These are phyloP conservation scores for Aspergillus ostianus DNA, from an alignment of 495 filamentous ascomycete species.

Conservation along the genomic window DNA sequence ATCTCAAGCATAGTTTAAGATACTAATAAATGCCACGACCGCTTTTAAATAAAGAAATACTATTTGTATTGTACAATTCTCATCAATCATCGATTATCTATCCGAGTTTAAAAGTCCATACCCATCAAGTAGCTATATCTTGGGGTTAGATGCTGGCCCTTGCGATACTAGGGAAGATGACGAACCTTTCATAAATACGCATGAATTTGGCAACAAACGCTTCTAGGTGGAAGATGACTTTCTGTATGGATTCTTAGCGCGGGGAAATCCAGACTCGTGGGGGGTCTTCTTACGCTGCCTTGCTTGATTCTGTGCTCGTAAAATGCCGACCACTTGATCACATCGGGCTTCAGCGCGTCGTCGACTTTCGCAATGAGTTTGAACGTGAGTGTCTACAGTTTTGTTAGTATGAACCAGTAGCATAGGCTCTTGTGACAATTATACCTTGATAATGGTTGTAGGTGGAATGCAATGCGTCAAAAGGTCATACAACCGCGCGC, in stretches of 20 bases:
- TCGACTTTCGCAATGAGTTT: conserved; percentile 85
- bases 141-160: conserved; percentile 19
- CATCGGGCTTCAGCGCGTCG: conserved; percentile 82
- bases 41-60: background rate
- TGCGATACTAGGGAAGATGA: background rate
- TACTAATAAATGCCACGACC: background rate
- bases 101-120: conserved; percentile 66
- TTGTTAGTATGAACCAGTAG: conserved; percentile 7
- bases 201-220: conserved; percentile 99
- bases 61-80: conserved; percentile 23
- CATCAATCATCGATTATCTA: conserved; percentile 34
- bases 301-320: conserved; percentile 91
- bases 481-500: conserved; percentile 91
- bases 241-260: conserved; percentile 40
- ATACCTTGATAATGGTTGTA: conserved; percentile 83
- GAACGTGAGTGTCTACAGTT: conserved; percentile 71
- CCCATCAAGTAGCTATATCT: conserved; percentile 74
- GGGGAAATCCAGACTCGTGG: background rate
- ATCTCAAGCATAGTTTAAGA: background rate
- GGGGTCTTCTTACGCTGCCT: conserved; percentile 58
- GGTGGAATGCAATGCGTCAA: conserved; percentile 95
- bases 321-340: conserved; percentile 94
- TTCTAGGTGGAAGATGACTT: conserved; percentile 97
- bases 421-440: background rate
- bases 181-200: conserved; percentile 81